Conservation (phyloP, 768 basidiomycete genomes). For the Mycena vitilis region DNA sequence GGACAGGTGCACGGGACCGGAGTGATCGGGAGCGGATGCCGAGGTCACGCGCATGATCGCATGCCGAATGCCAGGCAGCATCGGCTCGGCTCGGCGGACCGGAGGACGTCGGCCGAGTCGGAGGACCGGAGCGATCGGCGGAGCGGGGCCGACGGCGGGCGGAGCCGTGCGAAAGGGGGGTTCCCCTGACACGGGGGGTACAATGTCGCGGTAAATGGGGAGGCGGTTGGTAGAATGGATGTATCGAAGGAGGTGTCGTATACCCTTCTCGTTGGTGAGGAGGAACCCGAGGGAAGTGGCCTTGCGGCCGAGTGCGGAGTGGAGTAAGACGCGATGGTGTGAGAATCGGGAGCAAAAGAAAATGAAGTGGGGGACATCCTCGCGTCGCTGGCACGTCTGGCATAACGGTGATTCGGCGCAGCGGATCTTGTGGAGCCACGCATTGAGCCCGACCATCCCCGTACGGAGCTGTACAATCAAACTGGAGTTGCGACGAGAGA, state of each 20-base stretch:
- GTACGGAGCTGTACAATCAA: neutral
- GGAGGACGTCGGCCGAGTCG: too few relatives aligned
- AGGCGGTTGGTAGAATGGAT: slow-evolving; percentile 23
- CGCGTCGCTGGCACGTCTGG: slow-evolving; percentile 3
- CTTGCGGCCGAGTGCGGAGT: slow-evolving; percentile 4
- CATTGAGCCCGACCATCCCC: neutral
- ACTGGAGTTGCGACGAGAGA: slow-evolving; percentile 7
- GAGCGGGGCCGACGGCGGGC: too few relatives aligned
- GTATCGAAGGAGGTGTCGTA: slow-evolving; percentile 1
- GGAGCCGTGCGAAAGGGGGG: too few relatives aligned
- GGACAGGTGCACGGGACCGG: too few relatives aligned
- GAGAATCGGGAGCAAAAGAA: slow-evolving; percentile 30
- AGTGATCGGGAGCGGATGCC: too few relatives aligned
- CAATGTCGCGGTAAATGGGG: neutral
- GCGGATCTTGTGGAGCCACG: slow-evolving; percentile 1
- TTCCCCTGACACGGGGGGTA: too few relatives aligned
- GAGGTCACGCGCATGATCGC: too few relatives aligned
- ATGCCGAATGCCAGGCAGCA: too few relatives aligned
- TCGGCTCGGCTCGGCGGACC: too few relatives aligned
- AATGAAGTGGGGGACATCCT: slow-evolving; percentile 34
- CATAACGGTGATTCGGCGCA: neutral
- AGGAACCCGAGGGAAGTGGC: slow-evolving; percentile 22
- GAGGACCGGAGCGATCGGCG: too few relatives aligned
- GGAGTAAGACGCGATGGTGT: slow-evolving; percentile 11
- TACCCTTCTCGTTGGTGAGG: slow-evolving; percentile 7